phyloP scores from a whole-genome alignment of 768 basidiomycete genomes.

The Cystofilobasidium bisporidii region DNA sequence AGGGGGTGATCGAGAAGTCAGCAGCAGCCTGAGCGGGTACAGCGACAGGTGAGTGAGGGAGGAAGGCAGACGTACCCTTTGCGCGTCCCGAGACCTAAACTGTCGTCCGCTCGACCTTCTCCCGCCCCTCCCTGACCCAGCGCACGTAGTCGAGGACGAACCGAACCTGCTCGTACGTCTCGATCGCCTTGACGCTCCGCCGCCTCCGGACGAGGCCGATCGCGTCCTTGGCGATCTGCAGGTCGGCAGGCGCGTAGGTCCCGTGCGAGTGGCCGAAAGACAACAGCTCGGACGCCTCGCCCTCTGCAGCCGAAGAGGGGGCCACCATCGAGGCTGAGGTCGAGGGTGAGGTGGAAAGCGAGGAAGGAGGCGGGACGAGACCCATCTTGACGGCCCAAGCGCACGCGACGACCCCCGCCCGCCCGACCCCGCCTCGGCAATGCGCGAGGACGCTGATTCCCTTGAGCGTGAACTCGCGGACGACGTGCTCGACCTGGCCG shows the following conservation, averaged over 20 bases:
- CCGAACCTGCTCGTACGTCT: constrained; percentile 81
- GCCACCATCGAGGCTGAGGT: background rate
- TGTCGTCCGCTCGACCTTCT: background rate
- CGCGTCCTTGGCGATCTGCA: constrained; percentile 61
- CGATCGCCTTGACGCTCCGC: constrained; percentile 80
- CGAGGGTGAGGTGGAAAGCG: constrained; percentile 34
- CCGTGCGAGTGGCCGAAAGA: background rate
- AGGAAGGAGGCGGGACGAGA: constrained; percentile 54
- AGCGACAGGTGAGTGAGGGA: too few species aligned
- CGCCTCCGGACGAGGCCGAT: constrained; percentile 64
- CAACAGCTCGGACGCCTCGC: background rate
- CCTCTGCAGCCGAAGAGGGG: too few species aligned
- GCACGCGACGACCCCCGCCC: constrained; percentile 82
- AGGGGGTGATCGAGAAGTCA: too few species aligned
- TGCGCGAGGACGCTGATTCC: constrained; percentile 71
- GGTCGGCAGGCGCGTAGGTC: background rate
- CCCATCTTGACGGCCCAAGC: constrained; percentile 90
- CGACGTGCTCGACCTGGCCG: constrained; percentile 54
- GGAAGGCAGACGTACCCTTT: too few species aligned
- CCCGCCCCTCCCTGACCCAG: constrained; percentile 11
- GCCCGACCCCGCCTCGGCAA: constrained; percentile 87
- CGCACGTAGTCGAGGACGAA: constrained; percentile 22
- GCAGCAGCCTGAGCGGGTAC: too few species aligned
- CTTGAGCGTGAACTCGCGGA: constrained; percentile 60
- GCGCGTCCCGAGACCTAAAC: too few species aligned